Evolutionary conservation across 1,284 basidiomycete genomes (phyloP), one percentile per base, ranked within the genome.

Genomic region (Ustilago esculenta): DNA sequence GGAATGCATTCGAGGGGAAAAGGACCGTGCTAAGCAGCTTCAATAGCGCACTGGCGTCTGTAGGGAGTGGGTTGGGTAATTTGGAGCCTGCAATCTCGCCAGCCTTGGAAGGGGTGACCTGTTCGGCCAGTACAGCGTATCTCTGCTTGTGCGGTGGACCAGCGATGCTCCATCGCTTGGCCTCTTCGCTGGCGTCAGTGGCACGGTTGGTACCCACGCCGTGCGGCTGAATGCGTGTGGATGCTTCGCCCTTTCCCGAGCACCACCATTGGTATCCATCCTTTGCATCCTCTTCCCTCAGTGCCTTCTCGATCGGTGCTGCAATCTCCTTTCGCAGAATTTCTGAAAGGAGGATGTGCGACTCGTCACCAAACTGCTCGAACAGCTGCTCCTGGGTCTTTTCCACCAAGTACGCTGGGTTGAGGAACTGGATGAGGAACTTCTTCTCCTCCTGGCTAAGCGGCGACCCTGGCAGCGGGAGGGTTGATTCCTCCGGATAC

Each of bases 141-240:
- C 95, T 90, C 86, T 92, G 92, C 83, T 94, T 93, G 83, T 95
- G 93, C 24, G 94, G 91, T 6, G 95, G 95, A 2, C 94, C 94
- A 71, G 88, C 87, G 69, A 92, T 78, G 29, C 79, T 80, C 93
- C 94, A 98, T 27, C 50, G 47, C 36, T 59, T 55, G 0, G 56
- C 44, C 34, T 64, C 60, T 1, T 51, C 59, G 33, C 49, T 49
- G 6, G 61, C 50, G 11, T 49, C 29, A 7, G 8, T 20, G 5
- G 60, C 61, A 10, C 56, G 55, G 9, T 51, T 51, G 8, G 65
- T 71, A 9, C 60, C 71, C 0, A 77, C 71, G 37, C 63, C 72
- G 35, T 81, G 79, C 10, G 69, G 33, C 48, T 66, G 76, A 20
- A 79, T 75, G 0, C 51, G 54, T 42, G 71, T 68, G 18, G 51